Conservation (phyloP, 768 basidiomycete genomes). For the Rhodotorula diobovata region DNA sequence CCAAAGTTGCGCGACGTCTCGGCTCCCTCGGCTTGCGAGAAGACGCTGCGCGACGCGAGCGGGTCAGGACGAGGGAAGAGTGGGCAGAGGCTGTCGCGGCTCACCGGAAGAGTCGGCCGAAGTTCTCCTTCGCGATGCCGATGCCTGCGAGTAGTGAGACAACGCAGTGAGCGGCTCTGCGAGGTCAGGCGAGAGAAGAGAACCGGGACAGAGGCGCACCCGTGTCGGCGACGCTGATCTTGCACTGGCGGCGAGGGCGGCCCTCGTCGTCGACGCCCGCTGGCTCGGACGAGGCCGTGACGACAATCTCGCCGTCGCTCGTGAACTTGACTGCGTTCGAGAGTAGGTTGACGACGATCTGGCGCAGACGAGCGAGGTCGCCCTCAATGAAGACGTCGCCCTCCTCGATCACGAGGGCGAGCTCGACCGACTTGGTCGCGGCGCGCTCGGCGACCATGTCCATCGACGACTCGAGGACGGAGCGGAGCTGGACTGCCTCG, state of each 20-base stretch:
- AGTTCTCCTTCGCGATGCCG: constrained; percentile 36
- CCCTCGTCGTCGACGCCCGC: neutral
- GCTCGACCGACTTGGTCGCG: constrained; percentile 32
- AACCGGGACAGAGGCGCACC: neutral
- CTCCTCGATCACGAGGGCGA: constrained; percentile 30
- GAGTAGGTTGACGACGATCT: constrained; percentile 35
- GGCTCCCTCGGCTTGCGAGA: constrained; percentile 36
- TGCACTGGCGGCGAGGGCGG: neutral
- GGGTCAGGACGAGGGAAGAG: no score
- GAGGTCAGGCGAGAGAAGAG: no score
- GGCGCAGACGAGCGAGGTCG: constrained; percentile 30
- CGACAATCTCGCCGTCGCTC: constrained; percentile 29
- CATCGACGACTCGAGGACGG: constrained; percentile 24
- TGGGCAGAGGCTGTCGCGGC: neutral
- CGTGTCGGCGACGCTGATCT: constrained; percentile 30
- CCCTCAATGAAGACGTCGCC: constrained; percentile 34
- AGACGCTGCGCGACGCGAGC: constrained; percentile 22
- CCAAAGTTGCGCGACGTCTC: constrained; percentile 34
- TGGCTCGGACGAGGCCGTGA: constrained; percentile 16
- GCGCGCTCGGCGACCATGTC: constrained; percentile 39
- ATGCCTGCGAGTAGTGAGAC: neutral
- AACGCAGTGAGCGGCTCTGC: no score
- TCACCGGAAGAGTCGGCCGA: constrained; percentile 28
- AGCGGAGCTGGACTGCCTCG: constrained; percentile 23
- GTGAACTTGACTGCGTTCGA: constrained; percentile 39